Percentiles rank a stretch among this genome's conserved stretches.
phyloP scores from a whole-genome alignment of 2,329 filamentous ascomycete genomes.

The Tolypocladium capitatum region DNA sequence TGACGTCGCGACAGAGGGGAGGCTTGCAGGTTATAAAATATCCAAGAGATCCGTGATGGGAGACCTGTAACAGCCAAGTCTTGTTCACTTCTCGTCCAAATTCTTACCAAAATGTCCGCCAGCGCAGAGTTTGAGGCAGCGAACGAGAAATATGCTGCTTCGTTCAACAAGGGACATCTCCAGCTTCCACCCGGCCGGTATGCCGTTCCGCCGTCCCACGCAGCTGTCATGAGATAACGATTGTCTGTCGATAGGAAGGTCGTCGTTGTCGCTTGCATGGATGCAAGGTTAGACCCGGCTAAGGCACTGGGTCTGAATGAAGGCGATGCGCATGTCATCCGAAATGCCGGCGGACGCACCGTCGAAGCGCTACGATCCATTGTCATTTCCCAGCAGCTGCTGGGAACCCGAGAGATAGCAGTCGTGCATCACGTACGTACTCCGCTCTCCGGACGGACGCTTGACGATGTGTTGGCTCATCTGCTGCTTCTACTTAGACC shows the following conservation, averaged over 20 bases:
- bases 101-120: constrained; percentile 6
- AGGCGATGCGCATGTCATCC: constrained; percentile 67
- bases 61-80: not conserved
- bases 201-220: not conserved
- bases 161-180: constrained; percentile 56
- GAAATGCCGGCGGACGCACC: constrained; percentile 57
- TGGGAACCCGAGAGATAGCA: constrained; percentile 57
- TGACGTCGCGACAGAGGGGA: not conserved
- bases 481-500: constrained; percentile 12
- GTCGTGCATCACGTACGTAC: constrained; percentile 49
- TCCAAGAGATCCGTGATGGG: not conserved
- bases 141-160: constrained; percentile 41
- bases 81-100: too few species aligned
- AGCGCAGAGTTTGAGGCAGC: constrained; percentile 14
- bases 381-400: constrained; percentile 65
- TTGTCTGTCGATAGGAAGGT: constrained; percentile 15
- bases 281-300: constrained; percentile 58
- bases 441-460: too few species aligned
- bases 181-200: constrained; percentile 49
- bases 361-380: constrained; percentile 60
- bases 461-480: not conserved
- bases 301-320: constrained; percentile 56
- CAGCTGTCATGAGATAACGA: not conserved
- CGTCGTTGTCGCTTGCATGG: constrained; percentile 60
- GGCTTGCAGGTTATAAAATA: not conserved